Evolutionary conservation across 2,329 filamentous ascomycete species (phyloP).

Genomic region (Akanthomyces lecanii): DNA sequence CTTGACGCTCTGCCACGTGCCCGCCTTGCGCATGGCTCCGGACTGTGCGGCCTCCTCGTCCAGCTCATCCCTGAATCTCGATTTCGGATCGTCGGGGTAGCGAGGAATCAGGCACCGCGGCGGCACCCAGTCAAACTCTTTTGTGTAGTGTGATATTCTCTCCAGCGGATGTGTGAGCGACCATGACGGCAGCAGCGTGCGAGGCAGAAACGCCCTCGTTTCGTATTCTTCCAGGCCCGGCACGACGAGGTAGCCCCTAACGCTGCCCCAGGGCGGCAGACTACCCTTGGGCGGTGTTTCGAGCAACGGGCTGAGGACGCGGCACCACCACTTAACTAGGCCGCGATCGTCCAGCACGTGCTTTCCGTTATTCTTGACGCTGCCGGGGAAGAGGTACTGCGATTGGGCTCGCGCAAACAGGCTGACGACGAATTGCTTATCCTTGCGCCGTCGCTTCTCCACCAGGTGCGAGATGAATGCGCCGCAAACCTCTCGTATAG

Average conservation of each 20-base stretch:
- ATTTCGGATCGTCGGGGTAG: slow-evolving; percentile 94
- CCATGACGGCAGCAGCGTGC: slow-evolving; percentile 51
- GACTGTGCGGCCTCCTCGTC: slow-evolving; percentile 73
- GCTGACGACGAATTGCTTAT: slow-evolving; percentile 71
- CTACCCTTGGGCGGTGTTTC: slow-evolving; percentile 37
- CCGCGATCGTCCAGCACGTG: slow-evolving; percentile 89
- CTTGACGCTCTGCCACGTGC: slow-evolving; percentile 78
- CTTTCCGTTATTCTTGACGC: slow-evolving; percentile 77
- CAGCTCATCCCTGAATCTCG: slow-evolving; percentile 80
- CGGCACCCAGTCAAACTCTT: slow-evolving; percentile 58
- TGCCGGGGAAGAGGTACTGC: slow-evolving; percentile 93
- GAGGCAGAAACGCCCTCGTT: slow-evolving; percentile 72
- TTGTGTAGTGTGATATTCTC: slow-evolving; percentile 57
- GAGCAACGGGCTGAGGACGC: slow-evolving; percentile 74
- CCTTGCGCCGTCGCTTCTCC: slow-evolving; percentile 58
- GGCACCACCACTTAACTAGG: slow-evolving; percentile 94
- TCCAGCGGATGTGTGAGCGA: slow-evolving; percentile 70
- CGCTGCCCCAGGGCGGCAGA: slow-evolving; percentile 37
- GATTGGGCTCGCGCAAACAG: slow-evolving; percentile 88
- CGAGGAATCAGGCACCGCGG: slow-evolving; percentile 81
- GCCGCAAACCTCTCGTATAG: slow-evolving; percentile 68
- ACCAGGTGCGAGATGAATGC: slow-evolving; percentile 75
- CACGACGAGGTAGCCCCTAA: slow-evolving; percentile 79
- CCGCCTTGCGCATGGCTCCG: slow-evolving; percentile 49
- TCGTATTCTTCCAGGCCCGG: slow-evolving; percentile 83